These are phyloP conservation scores for Colletotrichum sojae DNA, from an alignment of 2,329 filamentous ascomycete genomes.

Conservation along the genomic window DNA sequence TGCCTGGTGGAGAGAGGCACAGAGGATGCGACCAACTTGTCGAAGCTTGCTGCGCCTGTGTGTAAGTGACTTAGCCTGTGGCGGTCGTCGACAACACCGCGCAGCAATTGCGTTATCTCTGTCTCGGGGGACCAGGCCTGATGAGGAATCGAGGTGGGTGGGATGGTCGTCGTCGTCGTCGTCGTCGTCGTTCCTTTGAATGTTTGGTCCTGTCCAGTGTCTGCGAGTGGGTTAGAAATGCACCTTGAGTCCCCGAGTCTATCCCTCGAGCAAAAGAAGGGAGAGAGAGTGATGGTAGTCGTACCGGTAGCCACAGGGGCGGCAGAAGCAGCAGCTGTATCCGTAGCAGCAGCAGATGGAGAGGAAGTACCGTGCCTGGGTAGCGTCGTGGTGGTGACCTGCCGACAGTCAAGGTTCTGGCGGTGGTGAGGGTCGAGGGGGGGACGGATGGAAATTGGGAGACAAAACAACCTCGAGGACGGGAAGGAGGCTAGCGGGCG, in stretches of 20 bases:
- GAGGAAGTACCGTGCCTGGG: slow-evolving; percentile 13
- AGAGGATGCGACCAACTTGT: slow-evolving; percentile 18
- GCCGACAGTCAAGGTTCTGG: neutral
- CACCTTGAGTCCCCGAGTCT: neutral
- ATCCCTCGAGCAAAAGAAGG: neutral
- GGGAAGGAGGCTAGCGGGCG: slow-evolving; percentile 32
- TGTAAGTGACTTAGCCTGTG: slow-evolving; percentile 27
- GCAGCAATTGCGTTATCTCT: slow-evolving; percentile 28
- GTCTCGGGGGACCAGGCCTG: neutral
- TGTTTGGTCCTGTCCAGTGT: neutral
- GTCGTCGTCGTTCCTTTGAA: slow-evolving; percentile 5
- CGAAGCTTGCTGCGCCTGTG: slow-evolving; percentile 22
- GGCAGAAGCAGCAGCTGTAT: slow-evolving; percentile 1
- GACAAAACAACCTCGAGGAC: slow-evolving; percentile 29
- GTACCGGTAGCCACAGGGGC: neutral
- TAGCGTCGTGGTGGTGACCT: neutral
- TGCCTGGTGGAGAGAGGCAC: slow-evolving; percentile 20
- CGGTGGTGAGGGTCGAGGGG: slow-evolving; percentile 5
- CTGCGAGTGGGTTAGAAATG: slow-evolving; percentile 5
- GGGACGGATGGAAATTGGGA: slow-evolving; percentile 22
- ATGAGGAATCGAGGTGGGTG: neutral
- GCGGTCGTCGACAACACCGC: slow-evolving; percentile 9
- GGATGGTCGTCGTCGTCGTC: neutral
- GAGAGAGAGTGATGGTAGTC: neutral
- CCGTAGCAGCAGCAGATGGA: slow-evolving; percentile 1